Evolutionary conservation across 441 rosid genomes (phyloP).

Genomic region (Melastoma candidum): DNA sequence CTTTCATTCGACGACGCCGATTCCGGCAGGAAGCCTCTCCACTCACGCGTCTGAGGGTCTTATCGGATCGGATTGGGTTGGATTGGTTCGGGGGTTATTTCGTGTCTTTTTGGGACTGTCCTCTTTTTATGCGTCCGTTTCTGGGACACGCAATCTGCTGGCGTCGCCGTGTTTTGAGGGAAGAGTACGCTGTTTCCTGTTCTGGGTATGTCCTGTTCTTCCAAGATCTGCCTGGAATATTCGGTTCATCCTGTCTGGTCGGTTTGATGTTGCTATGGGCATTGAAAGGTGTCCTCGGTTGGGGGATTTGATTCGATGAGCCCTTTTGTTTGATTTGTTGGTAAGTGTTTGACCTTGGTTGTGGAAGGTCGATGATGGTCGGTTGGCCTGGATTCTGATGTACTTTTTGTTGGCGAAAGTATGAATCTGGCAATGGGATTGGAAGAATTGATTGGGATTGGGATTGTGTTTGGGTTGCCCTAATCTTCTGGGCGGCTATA

Average conservation of each 20-base stretch:
- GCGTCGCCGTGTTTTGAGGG: background rate
- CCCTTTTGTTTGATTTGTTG: slow-evolving; percentile 3
- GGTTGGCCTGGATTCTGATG: background rate
- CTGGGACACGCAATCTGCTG: slow-evolving; percentile 10
- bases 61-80: background rate
- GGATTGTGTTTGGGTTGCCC: too few species aligned
- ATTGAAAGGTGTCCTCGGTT: background rate
- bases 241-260: background rate
- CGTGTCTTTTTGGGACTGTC: slow-evolving; percentile 1
- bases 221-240: slow-evolving; percentile 3
- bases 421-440: too few species aligned
- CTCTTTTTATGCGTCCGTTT: slow-evolving; percentile 3
- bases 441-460: too few species aligned
- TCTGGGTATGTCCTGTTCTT: slow-evolving; percentile 10
- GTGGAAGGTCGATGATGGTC: background rate
- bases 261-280: slow-evolving; percentile 1
- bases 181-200: background rate
- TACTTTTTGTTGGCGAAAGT: too few species aligned
- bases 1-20: slow-evolving; percentile 16
- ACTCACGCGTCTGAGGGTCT: slow-evolving; percentile 1
- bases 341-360: background rate
- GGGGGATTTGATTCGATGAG: background rate
- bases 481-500: too few species aligned
- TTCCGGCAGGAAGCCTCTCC: slow-evolving; percentile 15
- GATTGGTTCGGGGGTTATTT: background rate